Percentiles rank a stretch among this genome's conserved stretches.
Conservation (phyloP, 75 land plant species). For the Selaginella moellendorffii region DNA sequence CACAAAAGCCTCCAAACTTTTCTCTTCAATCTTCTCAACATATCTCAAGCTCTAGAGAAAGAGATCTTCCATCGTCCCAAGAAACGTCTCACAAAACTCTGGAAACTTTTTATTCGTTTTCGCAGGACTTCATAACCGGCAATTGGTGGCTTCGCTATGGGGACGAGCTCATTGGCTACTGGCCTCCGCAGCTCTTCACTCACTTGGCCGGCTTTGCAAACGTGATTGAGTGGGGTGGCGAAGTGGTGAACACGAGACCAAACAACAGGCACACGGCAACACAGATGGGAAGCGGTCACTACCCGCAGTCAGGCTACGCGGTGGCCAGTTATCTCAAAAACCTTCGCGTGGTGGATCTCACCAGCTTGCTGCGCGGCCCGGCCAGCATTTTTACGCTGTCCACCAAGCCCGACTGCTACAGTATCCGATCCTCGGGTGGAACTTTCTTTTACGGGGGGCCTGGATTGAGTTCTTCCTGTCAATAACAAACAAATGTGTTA, state of each 20-base stretch:
- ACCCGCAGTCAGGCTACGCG: not conserved
- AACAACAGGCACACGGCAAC: slow-evolving; percentile 6
- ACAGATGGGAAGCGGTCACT: slow-evolving; percentile 1
- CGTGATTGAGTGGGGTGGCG: slow-evolving; percentile 4
- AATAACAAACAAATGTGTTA: not conserved
- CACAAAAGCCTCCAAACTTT: not conserved
- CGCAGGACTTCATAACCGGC: not conserved
- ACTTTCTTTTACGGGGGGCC: slow-evolving; percentile 1
- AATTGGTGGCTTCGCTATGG: slow-evolving; percentile 4
- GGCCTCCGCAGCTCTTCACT: not conserved
- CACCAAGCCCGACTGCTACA: not conserved
- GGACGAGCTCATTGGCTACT: not conserved
- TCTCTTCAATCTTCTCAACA: not conserved
- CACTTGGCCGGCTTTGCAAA: not conserved
- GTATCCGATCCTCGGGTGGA: not conserved
- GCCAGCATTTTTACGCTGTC: not conserved
- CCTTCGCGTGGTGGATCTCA: not conserved
- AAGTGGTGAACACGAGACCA: slow-evolving; percentile 18
- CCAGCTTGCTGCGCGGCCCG: not conserved
- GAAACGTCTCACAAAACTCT: no score
- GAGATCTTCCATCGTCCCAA: no score
- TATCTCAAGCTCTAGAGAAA: not conserved
- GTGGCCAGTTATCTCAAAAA: not conserved
- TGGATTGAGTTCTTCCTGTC: not conserved
- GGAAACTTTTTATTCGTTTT: not conserved